These are phyloP conservation scores for Lasiodiplodia sp. DNA, from an alignment of 2,329 filamentous ascomycete genomes.

Conservation along the genomic window DNA sequence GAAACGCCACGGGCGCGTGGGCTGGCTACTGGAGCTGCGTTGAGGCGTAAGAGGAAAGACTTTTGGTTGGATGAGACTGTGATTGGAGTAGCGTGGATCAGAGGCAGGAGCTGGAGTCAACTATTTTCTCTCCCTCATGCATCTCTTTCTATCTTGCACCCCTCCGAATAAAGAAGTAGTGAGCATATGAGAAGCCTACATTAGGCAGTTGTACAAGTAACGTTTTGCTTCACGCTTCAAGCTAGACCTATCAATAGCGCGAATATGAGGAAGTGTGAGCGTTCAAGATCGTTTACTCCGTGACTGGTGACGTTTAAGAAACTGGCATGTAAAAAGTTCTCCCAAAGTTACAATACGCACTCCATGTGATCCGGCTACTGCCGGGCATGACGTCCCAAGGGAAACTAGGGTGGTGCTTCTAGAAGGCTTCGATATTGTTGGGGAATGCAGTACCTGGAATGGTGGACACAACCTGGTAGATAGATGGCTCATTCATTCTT, in stretches of 20 bases:
- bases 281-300: background rate
- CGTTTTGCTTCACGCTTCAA: too few species aligned
- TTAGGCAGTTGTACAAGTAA: too few species aligned
- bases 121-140: background rate
- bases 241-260: too few species aligned
- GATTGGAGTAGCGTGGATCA: background rate
- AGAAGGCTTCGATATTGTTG: slow-evolving; percentile 11
- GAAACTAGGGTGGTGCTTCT: background rate
- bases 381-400: background rate
- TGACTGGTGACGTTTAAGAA: background rate
- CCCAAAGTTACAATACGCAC: background rate
- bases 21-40: slow-evolving; percentile 29
- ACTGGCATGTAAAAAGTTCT: too few species aligned
- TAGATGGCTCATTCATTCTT: background rate
- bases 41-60: slow-evolving; percentile 11
- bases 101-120: background rate
- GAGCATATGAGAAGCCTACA: too few species aligned
- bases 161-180: too few species aligned
- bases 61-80: background rate
- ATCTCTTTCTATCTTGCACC: background rate
- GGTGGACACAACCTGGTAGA: background rate
- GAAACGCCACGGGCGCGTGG: slow-evolving; percentile 26
- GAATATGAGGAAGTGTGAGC: background rate
- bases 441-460: slow-evolving; percentile 2
- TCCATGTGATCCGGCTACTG: background rate